Percentiles rank a stretch among this genome's conserved stretches.
Conservation (phyloP, 2,329 filamentous ascomycete species). For the Trichoderma sp. region DNA sequence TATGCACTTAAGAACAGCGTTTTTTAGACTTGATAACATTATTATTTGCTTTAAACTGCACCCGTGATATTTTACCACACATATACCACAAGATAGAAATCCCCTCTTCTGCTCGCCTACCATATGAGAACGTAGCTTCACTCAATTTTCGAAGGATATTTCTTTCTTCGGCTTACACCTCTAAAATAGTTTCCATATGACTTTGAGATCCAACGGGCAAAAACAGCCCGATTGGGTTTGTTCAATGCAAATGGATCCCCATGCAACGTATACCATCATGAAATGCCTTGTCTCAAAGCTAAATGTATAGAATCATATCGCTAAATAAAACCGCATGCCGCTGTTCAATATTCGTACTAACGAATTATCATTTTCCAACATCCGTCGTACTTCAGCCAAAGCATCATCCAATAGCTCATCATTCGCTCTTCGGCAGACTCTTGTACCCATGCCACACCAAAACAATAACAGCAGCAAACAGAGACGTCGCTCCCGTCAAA, state of each 20-base stretch:
- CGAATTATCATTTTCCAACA: neutral
- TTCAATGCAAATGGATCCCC: neutral
- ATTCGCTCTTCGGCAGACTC: neutral
- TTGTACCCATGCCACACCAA: conserved; percentile 25
- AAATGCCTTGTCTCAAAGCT: neutral
- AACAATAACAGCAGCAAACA: conserved; percentile 27
- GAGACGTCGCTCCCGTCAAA: conserved; percentile 28
- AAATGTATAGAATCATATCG: too few relatives aligned
- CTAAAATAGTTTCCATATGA: too few relatives aligned
- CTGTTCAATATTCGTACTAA: neutral
- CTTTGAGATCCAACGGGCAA: too few relatives aligned
- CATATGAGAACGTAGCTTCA: too few relatives aligned
- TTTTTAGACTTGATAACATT: too few relatives aligned
- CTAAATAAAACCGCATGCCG: neutral
- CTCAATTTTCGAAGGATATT: too few relatives aligned
- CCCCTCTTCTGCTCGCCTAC: too few relatives aligned
- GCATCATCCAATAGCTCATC: neutral
- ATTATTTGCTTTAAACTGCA: too few relatives aligned
- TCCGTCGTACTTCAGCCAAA: neutral
- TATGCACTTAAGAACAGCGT: too few relatives aligned
- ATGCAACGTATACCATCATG: neutral
- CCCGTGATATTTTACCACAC: too few relatives aligned
- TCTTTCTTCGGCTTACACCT: too few relatives aligned
- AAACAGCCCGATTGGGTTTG: neutral
- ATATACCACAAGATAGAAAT: too few relatives aligned